phyloP scores from a whole-genome alignment of 2,329 filamentous ascomycete species.

The Hypoxylon sp. region DNA sequence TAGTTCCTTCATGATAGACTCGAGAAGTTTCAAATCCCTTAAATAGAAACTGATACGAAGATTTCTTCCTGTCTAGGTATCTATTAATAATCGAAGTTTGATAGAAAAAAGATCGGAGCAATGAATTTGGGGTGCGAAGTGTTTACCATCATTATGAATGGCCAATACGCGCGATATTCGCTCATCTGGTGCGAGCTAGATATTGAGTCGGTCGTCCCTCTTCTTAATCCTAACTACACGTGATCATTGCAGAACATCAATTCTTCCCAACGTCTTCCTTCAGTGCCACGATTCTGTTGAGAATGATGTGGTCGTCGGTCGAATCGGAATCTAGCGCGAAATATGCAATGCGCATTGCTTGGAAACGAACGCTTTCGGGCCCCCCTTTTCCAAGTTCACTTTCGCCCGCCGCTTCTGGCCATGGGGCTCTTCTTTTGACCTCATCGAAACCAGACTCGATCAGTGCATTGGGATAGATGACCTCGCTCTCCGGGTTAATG shows the following conservation, averaged over 20 bases:
- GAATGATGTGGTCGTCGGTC: conserved; percentile 80
- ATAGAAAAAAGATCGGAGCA: not conserved
- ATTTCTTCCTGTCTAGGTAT: not conserved
- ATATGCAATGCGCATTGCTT: conserved; percentile 89
- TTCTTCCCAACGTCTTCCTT: conserved; percentile 87
- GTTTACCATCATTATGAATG: not conserved
- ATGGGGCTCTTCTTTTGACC: conserved; percentile 78
- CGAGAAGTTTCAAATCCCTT: not conserved
- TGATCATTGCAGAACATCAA: conserved; percentile 27
- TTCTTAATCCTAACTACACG: not conserved
- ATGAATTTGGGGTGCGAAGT: not conserved
- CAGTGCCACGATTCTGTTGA: conserved; percentile 92
- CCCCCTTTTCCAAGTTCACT: conserved; percentile 70
- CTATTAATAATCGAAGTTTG: conserved; percentile 1
- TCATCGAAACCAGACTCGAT: conserved; percentile 88
- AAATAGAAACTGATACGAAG: not conserved
- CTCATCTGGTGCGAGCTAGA: not conserved
- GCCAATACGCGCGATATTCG: conserved; percentile 8
- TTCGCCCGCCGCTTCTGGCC: conserved; percentile 84
- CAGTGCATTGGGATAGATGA: conserved; percentile 81
- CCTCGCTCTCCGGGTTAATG: conserved; percentile 85
- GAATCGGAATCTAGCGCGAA: conserved; percentile 85
- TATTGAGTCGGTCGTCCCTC: not conserved
- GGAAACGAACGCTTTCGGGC: conserved; percentile 85
- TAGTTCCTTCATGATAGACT: not conserved